Evolutionary conservation across 2,329 filamentous ascomycete species (phyloP), one percentile per base, ranked within the genome.

Genomic region (Aspergillus aculeatinus): DNA sequence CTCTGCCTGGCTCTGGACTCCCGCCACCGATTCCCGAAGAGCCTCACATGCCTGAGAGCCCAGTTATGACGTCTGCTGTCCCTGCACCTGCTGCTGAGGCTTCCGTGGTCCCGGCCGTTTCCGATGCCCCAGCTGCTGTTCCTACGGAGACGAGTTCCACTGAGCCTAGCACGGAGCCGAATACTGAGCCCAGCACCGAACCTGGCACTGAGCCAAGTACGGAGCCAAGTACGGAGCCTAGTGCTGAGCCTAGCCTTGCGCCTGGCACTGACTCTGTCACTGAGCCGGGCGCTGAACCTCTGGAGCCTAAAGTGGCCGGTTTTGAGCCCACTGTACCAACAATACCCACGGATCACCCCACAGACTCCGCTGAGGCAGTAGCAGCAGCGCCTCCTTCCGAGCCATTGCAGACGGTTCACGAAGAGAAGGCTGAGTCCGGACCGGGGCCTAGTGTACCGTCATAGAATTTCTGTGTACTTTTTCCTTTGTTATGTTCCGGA

Each of bases 11-110:
- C 1, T 70, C 69, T 3, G 71, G 73, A 16, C 60, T 74, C 14
- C 73, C 72, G 0, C 70, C 70, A 4, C 61, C 68, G 33, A 76
- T 76, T 14, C 73, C 71, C 1, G 74, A 76, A 52, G 73, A 75
- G 48, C 72, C 73, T 1, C 64, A 64, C 31, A 73, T 69, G 10
- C 72, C 71, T 1, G 70, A 72, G 47, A 60, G 59, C 16, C 60
- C 67, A 11, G 58, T 62, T 9, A 51, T 64, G 14, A 56, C 51
- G 14, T 12, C 39, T 44, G 14, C 39, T 16, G 39, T 19, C 12
- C 5, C 14, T 19, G 39, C 12, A 7, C n/a, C 39, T 44, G 39
- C 33, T 35, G 4, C 33, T 35, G 33, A 35, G 11, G 33, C 12
- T 16, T 16, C 33, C 5, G 33, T 10, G 11, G 14, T 35, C 11